phyloP scores from a whole-genome alignment of 1,139 yeast genomes.

The Candida sojae region DNA sequence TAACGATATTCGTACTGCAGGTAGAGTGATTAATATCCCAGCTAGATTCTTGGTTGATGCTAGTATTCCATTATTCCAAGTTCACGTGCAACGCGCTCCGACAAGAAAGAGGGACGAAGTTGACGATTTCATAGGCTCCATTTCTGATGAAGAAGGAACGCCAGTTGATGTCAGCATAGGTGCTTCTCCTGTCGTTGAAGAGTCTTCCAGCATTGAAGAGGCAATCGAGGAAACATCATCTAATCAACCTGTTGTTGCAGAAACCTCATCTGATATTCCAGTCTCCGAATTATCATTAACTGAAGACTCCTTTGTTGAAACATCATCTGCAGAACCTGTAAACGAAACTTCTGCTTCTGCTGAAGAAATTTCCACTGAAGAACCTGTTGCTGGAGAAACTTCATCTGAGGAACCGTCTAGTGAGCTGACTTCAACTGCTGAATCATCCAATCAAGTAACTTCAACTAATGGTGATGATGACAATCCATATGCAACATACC shows the following conservation, averaged over 20 bases:
- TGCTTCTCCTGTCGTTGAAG: slow-evolving; percentile 15
- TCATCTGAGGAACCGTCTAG: no score
- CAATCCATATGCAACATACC: slow-evolving; percentile 26
- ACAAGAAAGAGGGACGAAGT: slow-evolving; percentile 40
- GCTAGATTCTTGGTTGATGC: slow-evolving; percentile 29
- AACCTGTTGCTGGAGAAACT: neutral
- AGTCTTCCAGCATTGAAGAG: slow-evolving; percentile 12
- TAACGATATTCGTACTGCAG: slow-evolving; percentile 39
- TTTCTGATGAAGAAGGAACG: slow-evolving; percentile 31
- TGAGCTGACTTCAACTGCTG: no score
- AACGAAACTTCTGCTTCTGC: no score
- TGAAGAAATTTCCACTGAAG: neutral
- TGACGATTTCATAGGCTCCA: slow-evolving; percentile 31
- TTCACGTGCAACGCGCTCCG: slow-evolving; percentile 25
- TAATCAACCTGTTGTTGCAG: slow-evolving; percentile 23
- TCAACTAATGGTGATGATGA: slow-evolving; percentile 8
- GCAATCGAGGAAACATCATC: slow-evolving; percentile 10
- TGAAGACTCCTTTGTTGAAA: neutral
- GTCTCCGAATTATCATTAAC: neutral
- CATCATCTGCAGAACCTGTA: no score
- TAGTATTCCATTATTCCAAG: slow-evolving; percentile 29
- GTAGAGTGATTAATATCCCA: slow-evolving; percentile 34
- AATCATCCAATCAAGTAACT: neutral
- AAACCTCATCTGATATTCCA: neutral
- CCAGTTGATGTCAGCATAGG: slow-evolving; percentile 16